Evolutionary conservation across 2,329 filamentous ascomycete genomes (phyloP).

Genomic region (Xylariaceae sp.): DNA sequence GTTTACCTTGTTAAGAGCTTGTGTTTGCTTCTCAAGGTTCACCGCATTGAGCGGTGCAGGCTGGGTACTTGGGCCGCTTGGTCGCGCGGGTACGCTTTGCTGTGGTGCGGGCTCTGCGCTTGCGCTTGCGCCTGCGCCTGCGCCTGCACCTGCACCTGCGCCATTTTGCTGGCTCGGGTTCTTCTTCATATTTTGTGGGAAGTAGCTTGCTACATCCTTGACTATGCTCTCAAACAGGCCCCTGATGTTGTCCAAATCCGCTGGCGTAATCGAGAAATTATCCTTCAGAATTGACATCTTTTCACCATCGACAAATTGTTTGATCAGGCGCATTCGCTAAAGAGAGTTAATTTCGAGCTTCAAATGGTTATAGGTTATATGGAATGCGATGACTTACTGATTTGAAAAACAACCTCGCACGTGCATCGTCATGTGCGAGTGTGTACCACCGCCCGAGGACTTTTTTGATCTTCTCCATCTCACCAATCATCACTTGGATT

Average conservation of each 20-base stretch:
- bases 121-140: no score
- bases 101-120: constrained; percentile 18
- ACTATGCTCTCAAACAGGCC: constrained; percentile 48
- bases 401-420: constrained; percentile 48
- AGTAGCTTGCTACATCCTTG: constrained; percentile 37
- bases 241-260: constrained; percentile 47
- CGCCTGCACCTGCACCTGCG: neutral
- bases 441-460: constrained; percentile 44
- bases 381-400: constrained; percentile 37
- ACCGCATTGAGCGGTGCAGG: constrained; percentile 39
- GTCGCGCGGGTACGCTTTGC: constrained; percentile 27
- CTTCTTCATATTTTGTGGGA: constrained; percentile 26
- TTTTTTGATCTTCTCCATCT: constrained; percentile 42
- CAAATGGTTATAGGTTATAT: neutral
- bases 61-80: constrained; percentile 32
- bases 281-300: constrained; percentile 41
- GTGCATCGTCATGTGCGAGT: constrained; percentile 43
- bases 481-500: constrained; percentile 36
- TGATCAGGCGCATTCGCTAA: constrained; percentile 48
- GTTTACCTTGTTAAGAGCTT: constrained; percentile 43
- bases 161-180: constrained; percentile 28
- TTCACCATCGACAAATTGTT: constrained; percentile 49
- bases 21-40: constrained; percentile 48
- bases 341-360: constrained; percentile 31
- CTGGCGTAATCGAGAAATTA: constrained; percentile 45